Base-by-base conservation (phyloP, 164 flowering plant genomes). In the Amborella trichopoda region DNA sequence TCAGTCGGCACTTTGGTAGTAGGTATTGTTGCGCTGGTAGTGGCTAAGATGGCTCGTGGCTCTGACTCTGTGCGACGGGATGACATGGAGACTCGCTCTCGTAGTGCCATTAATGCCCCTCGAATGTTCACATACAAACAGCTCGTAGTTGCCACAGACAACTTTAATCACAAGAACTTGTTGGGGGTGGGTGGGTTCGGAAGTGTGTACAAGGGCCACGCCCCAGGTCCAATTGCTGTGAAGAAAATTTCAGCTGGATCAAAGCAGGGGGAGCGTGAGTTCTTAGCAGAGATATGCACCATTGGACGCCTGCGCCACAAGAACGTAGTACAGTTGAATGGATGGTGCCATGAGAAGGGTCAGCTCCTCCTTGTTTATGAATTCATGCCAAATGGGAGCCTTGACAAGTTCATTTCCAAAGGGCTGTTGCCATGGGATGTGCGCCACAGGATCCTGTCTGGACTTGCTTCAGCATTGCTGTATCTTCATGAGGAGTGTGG, bases 101-200 rank as follows among this genome's bases (percentile, higher is more conserved):
- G 67, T 33, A 57, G 23, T 54, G 76, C 76, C 17, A 68, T 64
- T 9, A 71, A 68, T 61, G 72, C 51, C 18, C 80, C 80, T 14
- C 59, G 55, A 52, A 40, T 62, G 36, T 75, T 55, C 39, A 60
- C 60, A 33, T 65, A 60, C 40, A 60, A 46, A 41, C 59, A 69
- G 57, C 81, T 75, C 13, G 41, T 58, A 13, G 67, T 49, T 59
- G 77, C 77, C 10, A 69, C 77, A 1, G 12, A 50, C 6, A 59
- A 54, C 41, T 72, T 75, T 52, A 48, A 62, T 49, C 60, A 61
- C 50, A 73, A 67, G 5, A 69, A 70, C 38, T 36, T 67, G 39
- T 28, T 75, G 51, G 77, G 80, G 27, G 36, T 41, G 2, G 77
- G 77, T 16, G 77, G 77, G 23, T 72, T 68, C 59, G 76, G 79